These are phyloP conservation scores for Barnettozyma vustinii DNA, from an alignment of 805 yeast genomes.

Conservation along the genomic window DNA sequence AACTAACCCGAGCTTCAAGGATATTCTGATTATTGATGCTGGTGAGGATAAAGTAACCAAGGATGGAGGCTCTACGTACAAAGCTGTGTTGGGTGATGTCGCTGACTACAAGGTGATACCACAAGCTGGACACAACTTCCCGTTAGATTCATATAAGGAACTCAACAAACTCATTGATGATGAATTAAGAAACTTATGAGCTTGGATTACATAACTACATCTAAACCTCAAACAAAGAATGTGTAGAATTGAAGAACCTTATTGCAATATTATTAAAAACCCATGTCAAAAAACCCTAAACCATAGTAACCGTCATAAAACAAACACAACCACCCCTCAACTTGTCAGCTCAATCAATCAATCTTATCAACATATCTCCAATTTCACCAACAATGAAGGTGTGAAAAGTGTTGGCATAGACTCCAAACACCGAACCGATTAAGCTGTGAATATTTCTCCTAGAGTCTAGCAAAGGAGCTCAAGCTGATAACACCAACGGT, in stretches of 20 bases:
- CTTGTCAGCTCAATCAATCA: background rate
- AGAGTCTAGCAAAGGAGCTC: slow-evolving; percentile 17
- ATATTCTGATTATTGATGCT: slow-evolving; percentile 21
- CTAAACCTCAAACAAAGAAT: background rate
- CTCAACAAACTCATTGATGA: slow-evolving; percentile 10
- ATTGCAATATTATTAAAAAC: background rate
- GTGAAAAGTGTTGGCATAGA: background rate
- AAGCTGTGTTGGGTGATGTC: slow-evolving; percentile 16
- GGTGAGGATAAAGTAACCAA: slow-evolving; percentile 19
- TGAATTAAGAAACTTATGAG: slow-evolving; percentile 1
- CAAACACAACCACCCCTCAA: background rate
- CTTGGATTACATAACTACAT: background rate
- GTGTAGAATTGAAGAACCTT: background rate
- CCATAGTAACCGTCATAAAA: background rate
- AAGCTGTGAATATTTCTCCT: background rate
- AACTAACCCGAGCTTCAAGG: background rate
- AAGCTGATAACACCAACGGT: slow-evolving; percentile 17
- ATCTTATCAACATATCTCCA: background rate
- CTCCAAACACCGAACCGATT: background rate
- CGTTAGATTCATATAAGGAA: slow-evolving; percentile 14
- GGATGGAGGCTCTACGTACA: slow-evolving; percentile 19
- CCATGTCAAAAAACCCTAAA: background rate
- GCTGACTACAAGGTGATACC: slow-evolving; percentile 15
- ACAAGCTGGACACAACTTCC: slow-evolving; percentile 21
- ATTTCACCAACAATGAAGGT: background rate